A percentile compares a stretch with the other conserved stretches of the same genome.
phyloP scores from a whole-genome alignment of 2,329 filamentous ascomycete species.

The Trichophyton schoenleinii region DNA sequence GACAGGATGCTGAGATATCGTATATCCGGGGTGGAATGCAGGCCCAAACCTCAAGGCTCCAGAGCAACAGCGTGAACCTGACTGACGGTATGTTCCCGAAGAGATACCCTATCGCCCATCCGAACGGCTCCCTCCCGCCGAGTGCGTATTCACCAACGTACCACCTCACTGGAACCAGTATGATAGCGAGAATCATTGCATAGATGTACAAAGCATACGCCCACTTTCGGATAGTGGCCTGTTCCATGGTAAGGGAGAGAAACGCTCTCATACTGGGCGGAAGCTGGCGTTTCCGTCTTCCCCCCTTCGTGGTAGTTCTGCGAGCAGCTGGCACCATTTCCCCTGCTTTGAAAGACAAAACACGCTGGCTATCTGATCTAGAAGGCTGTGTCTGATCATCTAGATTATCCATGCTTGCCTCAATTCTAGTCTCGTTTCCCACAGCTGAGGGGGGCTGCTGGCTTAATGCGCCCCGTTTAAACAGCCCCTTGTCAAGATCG shows the following conservation, averaged over 20 bases:
- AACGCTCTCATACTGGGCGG: slow-evolving; percentile 58
- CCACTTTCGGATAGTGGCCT: slow-evolving; percentile 70
- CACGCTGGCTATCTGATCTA: slow-evolving; percentile 22
- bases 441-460: neutral
- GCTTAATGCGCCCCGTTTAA: neutral
- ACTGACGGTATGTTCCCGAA: slow-evolving; percentile 65
- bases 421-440: neutral
- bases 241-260: slow-evolving; percentile 63
- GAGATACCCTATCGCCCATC: slow-evolving; percentile 84
- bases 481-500: neutral
- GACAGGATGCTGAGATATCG: slow-evolving; percentile 30
- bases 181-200: slow-evolving; percentile 48
- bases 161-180: slow-evolving; percentile 57
- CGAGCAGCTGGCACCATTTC: slow-evolving; percentile 17
- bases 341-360: slow-evolving; percentile 35
- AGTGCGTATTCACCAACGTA: slow-evolving; percentile 59
- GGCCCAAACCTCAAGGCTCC: slow-evolving; percentile 63
- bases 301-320: slow-evolving; percentile 43
- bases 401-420: neutral
- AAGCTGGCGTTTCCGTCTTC: slow-evolving; percentile 52
- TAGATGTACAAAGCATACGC: slow-evolving; percentile 73
- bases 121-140: slow-evolving; percentile 63
- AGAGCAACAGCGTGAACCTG: slow-evolving; percentile 56
- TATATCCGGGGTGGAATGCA: slow-evolving; percentile 46
- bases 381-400: neutral